Conservation (phyloP, 1,284 basidiomycete genomes). For the Apiotrichum veenhuisii region DNA sequence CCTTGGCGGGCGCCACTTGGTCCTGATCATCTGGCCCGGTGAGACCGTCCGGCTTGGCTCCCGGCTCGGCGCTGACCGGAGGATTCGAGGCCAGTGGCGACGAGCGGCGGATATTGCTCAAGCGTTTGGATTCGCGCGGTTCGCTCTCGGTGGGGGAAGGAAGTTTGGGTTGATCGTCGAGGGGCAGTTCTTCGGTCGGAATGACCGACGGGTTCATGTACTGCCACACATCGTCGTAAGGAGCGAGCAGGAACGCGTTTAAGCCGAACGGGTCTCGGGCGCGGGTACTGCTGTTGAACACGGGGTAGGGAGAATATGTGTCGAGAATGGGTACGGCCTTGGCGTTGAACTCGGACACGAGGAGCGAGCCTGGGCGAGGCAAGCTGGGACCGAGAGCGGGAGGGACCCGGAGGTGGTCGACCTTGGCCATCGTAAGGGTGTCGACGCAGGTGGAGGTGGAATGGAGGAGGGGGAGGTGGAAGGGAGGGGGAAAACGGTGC, state of each 20-base stretch:
- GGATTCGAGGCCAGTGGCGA: conserved; percentile 27
- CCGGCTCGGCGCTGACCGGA: conserved; percentile 22
- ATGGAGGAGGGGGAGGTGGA: not conserved
- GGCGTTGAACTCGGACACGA: conserved; percentile 5
- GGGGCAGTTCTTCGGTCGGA: conserved; percentile 5
- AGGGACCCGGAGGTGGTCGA: conserved; percentile 6
- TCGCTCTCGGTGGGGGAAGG: conserved; percentile 5
- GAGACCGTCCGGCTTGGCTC: not conserved
- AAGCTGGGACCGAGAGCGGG: conserved; percentile 7
- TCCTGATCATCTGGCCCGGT: too few relatives aligned
- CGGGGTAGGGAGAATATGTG: conserved; percentile 44
- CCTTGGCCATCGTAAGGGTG: conserved; percentile 5
- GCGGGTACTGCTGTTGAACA: conserved; percentile 23
- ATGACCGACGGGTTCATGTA: conserved; percentile 29
- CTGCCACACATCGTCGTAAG: conserved; percentile 35
- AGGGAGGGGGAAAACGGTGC: not conserved
- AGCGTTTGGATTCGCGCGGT: not conserved
- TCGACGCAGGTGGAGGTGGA: not conserved
- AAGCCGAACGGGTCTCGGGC: conserved; percentile 38
- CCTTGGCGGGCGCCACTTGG: not conserved
- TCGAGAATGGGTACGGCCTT: conserved; percentile 11
- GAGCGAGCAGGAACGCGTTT: conserved; percentile 40
- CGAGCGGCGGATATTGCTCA: conserved; percentile 15
- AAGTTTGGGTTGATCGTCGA: conserved; percentile 2
- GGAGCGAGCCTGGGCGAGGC: conserved; percentile 1